A percentile compares a stretch with the other conserved stretches of the same genome.
Evolutionary conservation across 208 protist genomes (phyloP).

Genomic region (Endotrypanum monterogeii): DNA sequence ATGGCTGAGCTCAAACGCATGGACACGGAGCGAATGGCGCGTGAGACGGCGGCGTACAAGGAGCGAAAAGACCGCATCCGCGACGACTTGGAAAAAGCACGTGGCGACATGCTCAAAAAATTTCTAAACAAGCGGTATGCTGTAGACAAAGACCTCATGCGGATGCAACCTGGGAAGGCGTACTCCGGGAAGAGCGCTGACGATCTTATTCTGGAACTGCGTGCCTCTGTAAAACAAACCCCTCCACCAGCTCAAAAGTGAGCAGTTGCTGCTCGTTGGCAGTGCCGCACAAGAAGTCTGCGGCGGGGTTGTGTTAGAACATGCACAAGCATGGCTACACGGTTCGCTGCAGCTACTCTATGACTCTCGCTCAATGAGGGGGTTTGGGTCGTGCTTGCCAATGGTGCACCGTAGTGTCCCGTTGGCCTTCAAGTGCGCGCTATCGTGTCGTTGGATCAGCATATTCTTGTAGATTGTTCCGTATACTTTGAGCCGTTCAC

Average conservation of each 20-base stretch:
- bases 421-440: background rate
- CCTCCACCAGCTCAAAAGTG: conserved; percentile 29
- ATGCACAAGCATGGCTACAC: background rate
- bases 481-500: background rate
- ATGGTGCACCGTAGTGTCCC: background rate
- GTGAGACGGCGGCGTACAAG: conserved; percentile 90
- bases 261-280: background rate
- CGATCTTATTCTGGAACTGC: conserved; percentile 87
- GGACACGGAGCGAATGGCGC: conserved; percentile 92
- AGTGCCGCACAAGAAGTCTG: background rate
- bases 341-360: background rate
- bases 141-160: conserved; percentile 92
- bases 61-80: conserved; percentile 91
- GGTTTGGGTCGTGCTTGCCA: background rate
- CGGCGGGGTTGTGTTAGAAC: background rate
- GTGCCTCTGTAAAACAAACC: conserved; percentile 44
- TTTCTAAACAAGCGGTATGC: conserved; percentile 92
- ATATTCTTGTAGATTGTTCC: background rate
- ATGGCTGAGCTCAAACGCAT: conserved; percentile 94
- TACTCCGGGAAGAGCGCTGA: conserved; percentile 87
- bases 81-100: conserved; percentile 87
- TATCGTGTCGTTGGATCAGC: background rate
- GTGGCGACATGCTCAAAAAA: conserved; percentile 93
- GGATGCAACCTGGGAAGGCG: conserved; percentile 87
- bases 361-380: background rate